Conservation (phyloP, 2,329 filamentous ascomycete species). For the Xylariaceae sp. region DNA sequence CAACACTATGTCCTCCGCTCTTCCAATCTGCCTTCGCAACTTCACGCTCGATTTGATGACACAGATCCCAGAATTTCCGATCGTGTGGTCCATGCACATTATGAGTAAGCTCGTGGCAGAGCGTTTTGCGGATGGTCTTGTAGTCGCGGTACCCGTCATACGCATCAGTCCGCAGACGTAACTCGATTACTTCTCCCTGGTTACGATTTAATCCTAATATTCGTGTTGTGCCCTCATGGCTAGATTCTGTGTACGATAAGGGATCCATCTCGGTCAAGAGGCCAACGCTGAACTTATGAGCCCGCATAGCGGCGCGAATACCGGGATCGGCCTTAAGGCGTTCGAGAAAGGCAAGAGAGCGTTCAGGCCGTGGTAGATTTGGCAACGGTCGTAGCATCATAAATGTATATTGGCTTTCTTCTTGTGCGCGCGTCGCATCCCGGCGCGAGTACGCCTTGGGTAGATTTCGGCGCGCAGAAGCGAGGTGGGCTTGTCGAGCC, state of each 20-base stretch:
- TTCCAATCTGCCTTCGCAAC: conserved; percentile 82
- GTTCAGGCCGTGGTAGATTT: conserved; percentile 77
- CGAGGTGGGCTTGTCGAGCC: conserved; percentile 51
- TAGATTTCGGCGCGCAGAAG: conserved; percentile 40
- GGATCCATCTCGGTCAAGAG: conserved; percentile 97
- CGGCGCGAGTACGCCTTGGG: conserved; percentile 37
- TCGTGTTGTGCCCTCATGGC: conserved; percentile 73
- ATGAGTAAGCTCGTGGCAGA: conserved; percentile 95
- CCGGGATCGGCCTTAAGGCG: conserved; percentile 82
- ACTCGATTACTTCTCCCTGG: conserved; percentile 84
- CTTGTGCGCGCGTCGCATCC: conserved; percentile 48
- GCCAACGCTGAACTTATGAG: conserved; percentile 83
- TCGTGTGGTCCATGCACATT: conserved; percentile 89
- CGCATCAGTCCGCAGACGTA: conserved; percentile 88
- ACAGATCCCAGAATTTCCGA: conserved; percentile 86
- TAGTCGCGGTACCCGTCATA: conserved; percentile 96
- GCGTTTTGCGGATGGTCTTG: conserved; percentile 84
- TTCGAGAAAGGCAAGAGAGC: conserved; percentile 73
- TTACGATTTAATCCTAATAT: conserved; percentile 90
- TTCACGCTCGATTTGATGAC: conserved; percentile 84
- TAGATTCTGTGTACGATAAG: conserved; percentile 72
- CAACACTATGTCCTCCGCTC: conserved; percentile 69
- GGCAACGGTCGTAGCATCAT: conserved; percentile 74
- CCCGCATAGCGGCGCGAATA: conserved; percentile 81
- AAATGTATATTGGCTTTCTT: conserved; percentile 80